Base-by-base conservation (phyloP, 805 yeast species). In the Huiozyma naganishii region DNA sequence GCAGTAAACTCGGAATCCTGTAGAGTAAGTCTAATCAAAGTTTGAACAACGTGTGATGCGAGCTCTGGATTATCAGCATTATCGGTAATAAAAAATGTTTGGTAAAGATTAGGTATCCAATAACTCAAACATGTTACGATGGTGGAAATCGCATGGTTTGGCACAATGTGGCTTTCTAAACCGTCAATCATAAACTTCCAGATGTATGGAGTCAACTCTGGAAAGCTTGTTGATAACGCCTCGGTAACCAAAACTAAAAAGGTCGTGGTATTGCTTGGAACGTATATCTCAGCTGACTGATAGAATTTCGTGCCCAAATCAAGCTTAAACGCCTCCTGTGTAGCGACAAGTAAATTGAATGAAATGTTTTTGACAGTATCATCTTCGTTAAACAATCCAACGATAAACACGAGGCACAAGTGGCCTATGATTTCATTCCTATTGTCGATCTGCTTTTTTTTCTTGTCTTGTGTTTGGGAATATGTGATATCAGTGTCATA, bases 61-160 rank as follows among this genome's bases (percentile, higher is more conserved):
- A 72, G 62, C 38, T 74, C 79, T 1, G 75, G 70, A 0, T 90
- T 89, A 45, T 63, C 67, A 17, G 69, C 71, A 32, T 72, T 76
- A 49, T 72, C 75, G 8, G 65, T 66, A 35, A 70, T 52, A 52
- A 67, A 80, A 4, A 83, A 76, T 48, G 75, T 60, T 10, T 69
- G 66, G 55, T 77, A 74, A 27, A 84, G 68, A 51, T 83, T 80
- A 29, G 71, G 70, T 13, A 83, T 68, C 94, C 95, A 86, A 0
- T 89, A 87, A 0, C 82, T 67, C 11, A 78, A 36, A 29, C 53
- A 46, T 23, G 49, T 42, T 4, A 58, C 41, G 17, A 50, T 41
- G 7, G 47, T 47, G 7, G 57, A 54, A 6, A 50, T 43, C 33
- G 49, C 35, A 7, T 40, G 44, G 13, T 42, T 45, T 7, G 42